Conservation (phyloP, 192 early-diverging fungal genomes). For the Linnemannia zychae region DNA sequence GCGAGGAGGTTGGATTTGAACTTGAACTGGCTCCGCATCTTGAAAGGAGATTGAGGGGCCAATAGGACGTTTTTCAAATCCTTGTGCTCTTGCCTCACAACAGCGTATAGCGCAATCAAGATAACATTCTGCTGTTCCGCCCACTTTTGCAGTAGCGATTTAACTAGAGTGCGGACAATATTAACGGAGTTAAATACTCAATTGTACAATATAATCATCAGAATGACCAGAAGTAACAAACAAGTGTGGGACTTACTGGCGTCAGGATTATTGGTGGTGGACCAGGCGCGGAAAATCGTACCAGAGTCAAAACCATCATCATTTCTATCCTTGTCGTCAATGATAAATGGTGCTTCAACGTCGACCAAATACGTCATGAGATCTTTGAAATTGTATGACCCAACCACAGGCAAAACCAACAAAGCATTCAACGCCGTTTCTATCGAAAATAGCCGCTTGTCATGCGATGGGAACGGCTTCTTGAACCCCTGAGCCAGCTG, state of each 20-base stretch:
- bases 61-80: conserved; percentile 11
- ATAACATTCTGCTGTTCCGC: conserved; percentile 42
- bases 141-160: conserved; percentile 18
- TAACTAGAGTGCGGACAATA: conserved; percentile 10
- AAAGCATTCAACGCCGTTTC: conserved; percentile 22
- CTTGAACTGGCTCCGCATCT: conserved; percentile 21
- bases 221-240: no score
- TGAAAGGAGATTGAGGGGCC: conserved; percentile 36
- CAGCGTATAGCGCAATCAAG: conserved; percentile 15
- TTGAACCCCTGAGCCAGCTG: conserved; percentile 29
- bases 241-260: conserved; percentile 7
- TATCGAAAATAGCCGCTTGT: conserved; percentile 30
- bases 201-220: no score
- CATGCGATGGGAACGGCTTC: conserved; percentile 2
- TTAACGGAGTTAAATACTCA: no score
- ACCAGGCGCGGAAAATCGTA: conserved; percentile 22
- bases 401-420: conserved; percentile 24
- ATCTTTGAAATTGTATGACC: conserved; percentile 27
- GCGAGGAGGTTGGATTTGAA: conserved; percentile 23
- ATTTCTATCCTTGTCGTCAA: conserved; percentile 16
- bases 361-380: conserved; percentile 42
- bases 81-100: conserved; percentile 12
- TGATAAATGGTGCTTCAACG: conserved; percentile 23
- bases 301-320: conserved; percentile 31
- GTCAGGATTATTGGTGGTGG: background rate